A percentile compares a stretch with the other conserved stretches of the same genome.
These are phyloP conservation scores for Tulasnella sp. DNA, from an alignment of 768 basidiomycete species.

Conservation along the genomic window DNA sequence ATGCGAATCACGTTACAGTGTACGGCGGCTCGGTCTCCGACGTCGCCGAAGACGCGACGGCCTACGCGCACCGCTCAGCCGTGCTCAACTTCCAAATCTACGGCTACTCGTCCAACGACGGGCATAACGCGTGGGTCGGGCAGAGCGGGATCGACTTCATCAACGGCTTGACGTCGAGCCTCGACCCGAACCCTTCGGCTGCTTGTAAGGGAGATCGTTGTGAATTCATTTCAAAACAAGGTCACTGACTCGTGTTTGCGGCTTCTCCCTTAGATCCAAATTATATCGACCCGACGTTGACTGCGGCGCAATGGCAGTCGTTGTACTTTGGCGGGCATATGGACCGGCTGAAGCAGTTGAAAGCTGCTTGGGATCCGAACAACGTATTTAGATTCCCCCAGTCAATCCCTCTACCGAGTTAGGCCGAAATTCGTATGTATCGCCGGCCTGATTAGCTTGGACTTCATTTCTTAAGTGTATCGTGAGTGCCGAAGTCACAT, in stretches of 20 bases:
- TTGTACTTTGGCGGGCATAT: slow-evolving; percentile 25
- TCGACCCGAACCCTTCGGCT: slow-evolving; percentile 33
- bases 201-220: slow-evolving; percentile 34
- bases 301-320: slow-evolving; percentile 43
- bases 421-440: not conserved
- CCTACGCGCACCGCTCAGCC: slow-evolving; percentile 52
- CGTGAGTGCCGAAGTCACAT: not conserved
- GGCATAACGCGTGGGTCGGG: slow-evolving; percentile 50
- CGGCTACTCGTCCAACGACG: slow-evolving; percentile 45
- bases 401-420: slow-evolving; percentile 1
- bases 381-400: slow-evolving; percentile 35
- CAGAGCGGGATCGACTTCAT: slow-evolving; percentile 51
- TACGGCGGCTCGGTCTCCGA: slow-evolving; percentile 51
- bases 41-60: slow-evolving; percentile 48
- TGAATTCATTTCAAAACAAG: not conserved
- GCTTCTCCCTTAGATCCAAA: slow-evolving; percentile 51
- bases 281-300: slow-evolving; percentile 50
- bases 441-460: not conserved
- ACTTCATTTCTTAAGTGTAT: no score
- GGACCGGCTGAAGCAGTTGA: slow-evolving; percentile 27
- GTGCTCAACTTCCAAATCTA: slow-evolving; percentile 57
- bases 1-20: slow-evolving; percentile 15
- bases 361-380: slow-evolving; percentile 20
- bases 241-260: not conserved
- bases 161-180: slow-evolving; percentile 45